phyloP scores from a whole-genome alignment of 768 basidiomycete genomes.

The Thelephora aurantiotincta region DNA sequence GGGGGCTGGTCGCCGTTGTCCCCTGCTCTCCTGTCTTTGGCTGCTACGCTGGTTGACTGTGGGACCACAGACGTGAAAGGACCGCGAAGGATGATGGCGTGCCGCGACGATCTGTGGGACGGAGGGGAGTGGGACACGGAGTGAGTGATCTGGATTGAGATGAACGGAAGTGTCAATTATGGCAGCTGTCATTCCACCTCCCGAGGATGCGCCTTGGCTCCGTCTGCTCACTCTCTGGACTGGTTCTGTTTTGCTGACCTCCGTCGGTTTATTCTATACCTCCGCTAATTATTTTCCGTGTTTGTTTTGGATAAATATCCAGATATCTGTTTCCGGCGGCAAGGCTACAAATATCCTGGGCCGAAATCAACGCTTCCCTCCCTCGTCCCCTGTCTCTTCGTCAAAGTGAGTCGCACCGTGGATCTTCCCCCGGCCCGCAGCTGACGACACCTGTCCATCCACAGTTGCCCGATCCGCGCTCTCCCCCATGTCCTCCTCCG shows the following conservation, averaged over 20 bases:
- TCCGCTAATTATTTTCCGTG: not conserved
- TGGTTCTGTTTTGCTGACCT: not conserved
- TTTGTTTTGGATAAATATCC: not conserved
- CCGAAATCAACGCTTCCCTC: not conserved
- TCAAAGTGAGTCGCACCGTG: not conserved
- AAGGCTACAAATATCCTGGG: too few species aligned
- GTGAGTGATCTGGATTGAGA: too few species aligned
- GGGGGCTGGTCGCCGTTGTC: too few species aligned
- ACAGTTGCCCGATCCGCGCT: not conserved
- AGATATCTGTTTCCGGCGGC: not conserved
- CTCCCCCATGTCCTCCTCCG: slow-evolving; percentile 76
- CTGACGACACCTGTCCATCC: slow-evolving; percentile 30
- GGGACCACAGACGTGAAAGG: too few species aligned
- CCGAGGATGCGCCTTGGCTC: not conserved
- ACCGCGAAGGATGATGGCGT: too few species aligned
- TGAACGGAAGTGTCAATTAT: not conserved
- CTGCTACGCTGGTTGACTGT: too few species aligned
- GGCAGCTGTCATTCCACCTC: not conserved
- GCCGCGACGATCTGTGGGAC: too few species aligned
- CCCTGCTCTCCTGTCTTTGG: too few species aligned
- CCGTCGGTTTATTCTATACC: slow-evolving; percentile 1
- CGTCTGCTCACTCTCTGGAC: not conserved
- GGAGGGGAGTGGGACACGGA: too few species aligned
- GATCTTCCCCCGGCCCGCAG: not conserved
- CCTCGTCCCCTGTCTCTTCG: not conserved